Evolutionary conservation across 352 stramenopile species (phyloP), one percentile per base, ranked within the genome.

Genomic region (Paralagenidium karlingii): DNA sequence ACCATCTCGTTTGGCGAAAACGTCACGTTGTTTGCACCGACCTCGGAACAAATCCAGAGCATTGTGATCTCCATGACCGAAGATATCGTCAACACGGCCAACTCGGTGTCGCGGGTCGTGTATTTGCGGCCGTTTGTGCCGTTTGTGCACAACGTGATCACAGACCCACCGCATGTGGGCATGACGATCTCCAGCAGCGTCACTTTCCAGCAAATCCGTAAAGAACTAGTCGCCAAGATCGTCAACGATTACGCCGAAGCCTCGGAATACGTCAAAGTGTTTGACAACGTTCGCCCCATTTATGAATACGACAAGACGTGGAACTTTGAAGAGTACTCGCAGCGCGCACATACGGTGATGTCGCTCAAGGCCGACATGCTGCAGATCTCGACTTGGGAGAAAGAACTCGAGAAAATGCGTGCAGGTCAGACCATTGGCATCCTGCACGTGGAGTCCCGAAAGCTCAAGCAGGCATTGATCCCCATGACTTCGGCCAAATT

Each of bases 321-420:
- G 74, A 74, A 96, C 53, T 75, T 95, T 34, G 83, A 96, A 13
- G 75, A 82, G 32, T 89, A 87, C 42, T 75, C 73, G 0, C 69
- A 82, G 36, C 70, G 67, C 24, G 55, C 75, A 1, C 80, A 95
- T 44, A 94, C 75, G 0, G 82, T 96, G 18, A 78, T 63, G 9
- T 88, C 79, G 6, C 60, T 96, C 11, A 87, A 91, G 42, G 65
- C 60, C 0, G 85, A 96, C 30, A 94, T 97, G 79, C 48, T 93
- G 24, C 68, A 87, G 36, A 94, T 97, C 21, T 78, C 65, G 19
- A 81, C 63, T 20, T 97, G 90, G 89, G 70, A 94, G 34, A 95
- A 96, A 47, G 87, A 96, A 50, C 69, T 97, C 12, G 83, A 96
- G 42, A 95, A 95, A 38, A 95, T 97, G 83, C 66, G 82, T 18